These are phyloP conservation scores for Zopfia rhizophila DNA, from an alignment of 2,329 filamentous ascomycete genomes.

Conservation along the genomic window DNA sequence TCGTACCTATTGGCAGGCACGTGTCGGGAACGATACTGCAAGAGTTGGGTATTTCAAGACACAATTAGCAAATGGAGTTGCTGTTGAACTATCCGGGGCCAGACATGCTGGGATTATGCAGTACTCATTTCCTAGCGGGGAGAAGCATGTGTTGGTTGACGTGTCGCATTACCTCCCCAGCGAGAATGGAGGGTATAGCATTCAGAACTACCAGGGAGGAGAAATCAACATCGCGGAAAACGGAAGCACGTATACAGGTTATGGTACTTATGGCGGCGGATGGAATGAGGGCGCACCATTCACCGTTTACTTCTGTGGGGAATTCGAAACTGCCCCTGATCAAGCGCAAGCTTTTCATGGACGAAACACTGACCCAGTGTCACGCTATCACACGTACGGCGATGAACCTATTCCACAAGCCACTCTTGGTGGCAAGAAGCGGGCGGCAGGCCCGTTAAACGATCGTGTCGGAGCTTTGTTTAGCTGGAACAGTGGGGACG, in stretches of 20 bases:
- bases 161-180: conserved; percentile 53
- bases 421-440: conserved; percentile 21
- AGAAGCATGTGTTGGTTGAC: conserved; percentile 56
- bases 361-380: conserved; percentile 29
- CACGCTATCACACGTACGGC: conserved; percentile 5
- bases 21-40: conserved; percentile 52
- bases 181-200: conserved; percentile 29
- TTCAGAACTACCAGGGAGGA: conserved; percentile 36
- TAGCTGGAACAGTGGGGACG: conserved; percentile 50
- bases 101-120: conserved; percentile 68
- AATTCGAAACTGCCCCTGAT: conserved; percentile 30
- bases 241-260: conserved; percentile 33
- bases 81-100: conserved; percentile 67
- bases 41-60: conserved; percentile 72
- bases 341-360: conserved; percentile 25
- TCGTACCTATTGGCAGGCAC: conserved; percentile 50
- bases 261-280: conserved; percentile 38
- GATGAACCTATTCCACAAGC: conserved; percentile 22
- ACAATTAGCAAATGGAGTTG: conserved; percentile 64
- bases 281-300: conserved; percentile 45
- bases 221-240: conserved; percentile 33
- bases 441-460: conserved; percentile 11
- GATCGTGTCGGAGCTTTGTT: conserved; percentile 62
- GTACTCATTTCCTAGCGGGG: conserved; percentile 65
- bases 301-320: conserved; percentile 40